phyloP scores from a whole-genome alignment of 2,329 filamentous ascomycete genomes.

The Teratosphaeria zuluensis region DNA sequence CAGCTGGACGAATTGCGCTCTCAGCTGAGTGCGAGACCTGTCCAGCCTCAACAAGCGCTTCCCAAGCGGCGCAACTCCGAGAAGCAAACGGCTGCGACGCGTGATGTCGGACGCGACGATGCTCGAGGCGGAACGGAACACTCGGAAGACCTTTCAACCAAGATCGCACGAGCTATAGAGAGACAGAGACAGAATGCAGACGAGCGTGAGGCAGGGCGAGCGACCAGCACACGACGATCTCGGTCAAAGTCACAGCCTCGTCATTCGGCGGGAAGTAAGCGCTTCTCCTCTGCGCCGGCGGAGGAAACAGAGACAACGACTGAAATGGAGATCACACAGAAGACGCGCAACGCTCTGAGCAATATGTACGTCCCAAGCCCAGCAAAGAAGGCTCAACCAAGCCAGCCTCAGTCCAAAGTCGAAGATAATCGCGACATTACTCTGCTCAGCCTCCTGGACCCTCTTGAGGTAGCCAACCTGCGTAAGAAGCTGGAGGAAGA shows the following conservation, averaged over 20 bases:
- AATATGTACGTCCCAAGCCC: constrained; percentile 3
- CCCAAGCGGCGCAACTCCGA: not conserved
- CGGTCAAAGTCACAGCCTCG: constrained; percentile 14
- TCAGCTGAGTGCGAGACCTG: not conserved
- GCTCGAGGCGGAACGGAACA: not conserved
- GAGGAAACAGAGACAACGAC: constrained; percentile 12
- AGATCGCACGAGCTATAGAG: constrained; percentile 21
- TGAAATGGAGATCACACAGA: constrained; percentile 10
- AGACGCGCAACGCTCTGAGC: constrained; percentile 6
- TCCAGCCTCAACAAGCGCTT: not conserved
- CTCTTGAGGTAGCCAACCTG: constrained; percentile 43
- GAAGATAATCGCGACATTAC: constrained; percentile 35
- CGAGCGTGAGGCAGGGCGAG: not conserved
- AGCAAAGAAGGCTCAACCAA: constrained; percentile 2
- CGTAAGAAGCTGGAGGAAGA: constrained; percentile 48
- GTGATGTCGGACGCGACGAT: not conserved
- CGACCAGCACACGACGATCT: constrained; percentile 4
- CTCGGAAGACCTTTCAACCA: constrained; percentile 8
- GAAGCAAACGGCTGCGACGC: not conserved
- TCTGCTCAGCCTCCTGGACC: constrained; percentile 46
- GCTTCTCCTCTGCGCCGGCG: constrained; percentile 10
- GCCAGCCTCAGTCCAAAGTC: not conserved
- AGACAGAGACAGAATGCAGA: constrained; percentile 13
- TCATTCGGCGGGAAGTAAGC: constrained; percentile 2
- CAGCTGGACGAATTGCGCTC: constrained; percentile 29